phyloP scores from a whole-genome alignment of 163 green algal genomes.

The Trebouxiophyceae sp. region DNA sequence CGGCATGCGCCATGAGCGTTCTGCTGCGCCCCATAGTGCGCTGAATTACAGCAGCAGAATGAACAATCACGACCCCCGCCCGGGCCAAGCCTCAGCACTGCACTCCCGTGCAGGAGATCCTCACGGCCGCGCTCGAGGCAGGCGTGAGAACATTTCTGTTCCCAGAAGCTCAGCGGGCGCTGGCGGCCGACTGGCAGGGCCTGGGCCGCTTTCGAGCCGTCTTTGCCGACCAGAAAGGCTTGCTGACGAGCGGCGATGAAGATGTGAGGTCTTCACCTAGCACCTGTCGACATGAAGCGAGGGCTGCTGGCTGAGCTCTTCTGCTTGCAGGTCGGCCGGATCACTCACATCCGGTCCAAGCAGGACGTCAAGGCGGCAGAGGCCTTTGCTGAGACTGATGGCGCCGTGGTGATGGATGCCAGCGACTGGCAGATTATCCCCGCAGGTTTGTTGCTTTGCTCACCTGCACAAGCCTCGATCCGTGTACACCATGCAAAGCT shows the following conservation, averaged over 20 bases:
- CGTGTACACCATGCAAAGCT: too few species aligned
- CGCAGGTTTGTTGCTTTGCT: conserved; percentile 20
- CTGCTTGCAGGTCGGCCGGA: conserved; percentile 5
- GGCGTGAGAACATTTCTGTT: conserved; percentile 18
- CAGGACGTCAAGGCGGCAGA: conserved; percentile 15
- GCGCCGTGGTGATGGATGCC: conserved; percentile 40
- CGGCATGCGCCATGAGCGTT: too few species aligned
- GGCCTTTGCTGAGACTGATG: background rate
- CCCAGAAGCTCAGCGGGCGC: background rate
- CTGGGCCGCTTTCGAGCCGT: conserved; percentile 2
- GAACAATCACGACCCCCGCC: too few species aligned
- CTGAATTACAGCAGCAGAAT: too few species aligned
- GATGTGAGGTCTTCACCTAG: background rate
- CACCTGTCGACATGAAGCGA: background rate
- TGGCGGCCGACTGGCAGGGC: background rate
- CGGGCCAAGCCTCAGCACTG: too few species aligned
- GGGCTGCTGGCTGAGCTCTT: background rate
- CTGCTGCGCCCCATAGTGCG: too few species aligned
- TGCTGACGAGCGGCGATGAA: background rate
- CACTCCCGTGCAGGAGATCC: conserved; percentile 9
- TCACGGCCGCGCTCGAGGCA: conserved; percentile 20
- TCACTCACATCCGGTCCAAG: background rate
- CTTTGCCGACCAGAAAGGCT: background rate
- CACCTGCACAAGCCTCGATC: background rate
- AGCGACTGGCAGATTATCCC: conserved; percentile 78